Conservation (phyloP, 2,329 filamentous ascomycete genomes). For the Mollisia scopiformis region DNA sequence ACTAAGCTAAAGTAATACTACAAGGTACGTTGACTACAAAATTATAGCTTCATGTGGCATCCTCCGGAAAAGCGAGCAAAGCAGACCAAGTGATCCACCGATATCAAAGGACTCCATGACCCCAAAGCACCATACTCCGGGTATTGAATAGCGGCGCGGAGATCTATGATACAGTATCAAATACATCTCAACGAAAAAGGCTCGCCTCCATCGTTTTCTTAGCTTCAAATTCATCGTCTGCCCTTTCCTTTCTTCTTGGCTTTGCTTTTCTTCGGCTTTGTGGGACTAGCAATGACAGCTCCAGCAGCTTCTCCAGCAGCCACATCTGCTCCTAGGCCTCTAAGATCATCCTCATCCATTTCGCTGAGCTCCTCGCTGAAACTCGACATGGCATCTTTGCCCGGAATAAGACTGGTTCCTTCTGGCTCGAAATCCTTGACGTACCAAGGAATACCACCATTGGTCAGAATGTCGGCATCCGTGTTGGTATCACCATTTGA, state of each 20-base stretch:
- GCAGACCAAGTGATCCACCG: background rate
- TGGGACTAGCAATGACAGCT: conserved; percentile 13
- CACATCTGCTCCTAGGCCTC: conserved; percentile 57
- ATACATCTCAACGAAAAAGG: conserved; percentile 20
- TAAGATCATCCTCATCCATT: conserved; percentile 87
- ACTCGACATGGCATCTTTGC: conserved; percentile 68
- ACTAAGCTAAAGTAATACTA: background rate
- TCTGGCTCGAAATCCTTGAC: conserved; percentile 77
- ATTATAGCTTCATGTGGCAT: conserved; percentile 4
- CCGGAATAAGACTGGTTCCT: conserved; percentile 79
- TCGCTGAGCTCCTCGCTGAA: conserved; percentile 90
- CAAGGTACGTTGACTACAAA: conserved; percentile 1
- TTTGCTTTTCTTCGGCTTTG: conserved; percentile 32
- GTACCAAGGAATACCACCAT: conserved; percentile 89
- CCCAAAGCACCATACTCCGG: background rate
- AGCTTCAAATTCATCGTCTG: conserved; percentile 12
- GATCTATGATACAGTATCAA: conserved; percentile 30
- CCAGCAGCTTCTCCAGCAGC: conserved; percentile 14
- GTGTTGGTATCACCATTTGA: conserved; percentile 55
- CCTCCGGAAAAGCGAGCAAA: background rate
- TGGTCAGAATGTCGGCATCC: conserved; percentile 48
- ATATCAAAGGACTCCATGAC: conserved; percentile 3
- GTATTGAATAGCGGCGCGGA: conserved; percentile 7
- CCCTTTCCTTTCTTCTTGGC: conserved; percentile 27
- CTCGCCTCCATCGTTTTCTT: background rate